These are phyloP conservation scores for Leccinellum albellum DNA, from an alignment of 768 basidiomycete genomes.

Conservation along the genomic window DNA sequence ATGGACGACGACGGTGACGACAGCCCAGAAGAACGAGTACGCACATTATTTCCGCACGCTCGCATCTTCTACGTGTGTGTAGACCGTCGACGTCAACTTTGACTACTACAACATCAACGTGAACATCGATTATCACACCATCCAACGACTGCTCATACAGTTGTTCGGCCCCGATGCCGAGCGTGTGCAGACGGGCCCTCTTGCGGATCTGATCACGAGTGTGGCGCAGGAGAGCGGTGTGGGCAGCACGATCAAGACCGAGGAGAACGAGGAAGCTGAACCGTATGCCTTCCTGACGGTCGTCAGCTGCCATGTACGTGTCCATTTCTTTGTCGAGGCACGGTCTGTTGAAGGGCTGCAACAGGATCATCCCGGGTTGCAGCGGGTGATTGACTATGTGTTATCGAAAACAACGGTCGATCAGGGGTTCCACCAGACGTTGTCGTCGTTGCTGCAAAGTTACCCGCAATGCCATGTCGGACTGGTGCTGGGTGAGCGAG, in stretches of 20 bases:
- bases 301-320: conserved; percentile 66
- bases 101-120: conserved; percentile 91
- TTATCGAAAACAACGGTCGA: conserved; percentile 55
- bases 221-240: conserved; percentile 71
- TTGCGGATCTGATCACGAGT: conserved; percentile 75
- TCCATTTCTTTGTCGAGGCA: not conserved
- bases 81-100: conserved; percentile 44
- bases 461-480: conserved; percentile 54
- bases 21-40: conserved; percentile 38
- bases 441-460: conserved; percentile 39
- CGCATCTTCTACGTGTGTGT: conserved; percentile 11
- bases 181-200: conserved; percentile 60
- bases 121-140: conserved; percentile 77
- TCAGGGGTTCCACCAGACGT: conserved; percentile 46
- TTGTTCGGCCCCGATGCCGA: conserved; percentile 74
- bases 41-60: conserved; percentile 10
- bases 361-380: conserved; percentile 72
- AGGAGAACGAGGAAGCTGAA: conserved; percentile 49
- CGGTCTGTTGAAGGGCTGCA: not conserved
- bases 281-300: conserved; percentile 87
- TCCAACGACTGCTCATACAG: conserved; percentile 69
- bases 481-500: conserved; percentile 79
- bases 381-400: conserved; percentile 66
- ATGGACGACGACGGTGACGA: conserved; percentile 28
- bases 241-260: conserved; percentile 90